Conservation (phyloP, 495 filamentous ascomycete genomes). For the Glarea lozoyensis region DNA sequence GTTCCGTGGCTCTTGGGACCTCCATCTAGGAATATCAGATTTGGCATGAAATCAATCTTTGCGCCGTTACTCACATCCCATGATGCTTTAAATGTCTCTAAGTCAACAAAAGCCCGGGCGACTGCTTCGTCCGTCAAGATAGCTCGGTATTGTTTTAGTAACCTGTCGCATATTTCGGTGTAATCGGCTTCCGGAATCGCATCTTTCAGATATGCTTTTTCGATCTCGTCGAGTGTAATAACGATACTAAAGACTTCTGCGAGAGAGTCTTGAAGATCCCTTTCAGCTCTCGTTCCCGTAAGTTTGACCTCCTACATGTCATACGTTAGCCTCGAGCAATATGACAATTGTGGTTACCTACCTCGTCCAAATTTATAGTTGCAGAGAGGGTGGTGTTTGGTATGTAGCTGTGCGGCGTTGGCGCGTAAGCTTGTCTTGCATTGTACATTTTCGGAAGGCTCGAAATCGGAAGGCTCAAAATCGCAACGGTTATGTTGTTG, state of each 20-base stretch:
- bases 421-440: slow-evolving; percentile 61
- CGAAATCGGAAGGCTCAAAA: too few species aligned
- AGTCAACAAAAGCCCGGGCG: slow-evolving; percentile 66
- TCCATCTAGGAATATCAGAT: slow-evolving; percentile 58
- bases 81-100: slow-evolving; percentile 88
- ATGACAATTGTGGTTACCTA: slow-evolving; percentile 26
- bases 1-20: slow-evolving; percentile 86
- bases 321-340: slow-evolving; percentile 6
- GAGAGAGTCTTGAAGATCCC: slow-evolving; percentile 90
- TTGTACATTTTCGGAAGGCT: too few species aligned
- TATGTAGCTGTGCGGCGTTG: slow-evolving; percentile 83
- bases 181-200: slow-evolving; percentile 86
- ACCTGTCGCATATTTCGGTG: slow-evolving; percentile 85
- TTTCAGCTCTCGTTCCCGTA: slow-evolving; percentile 70
- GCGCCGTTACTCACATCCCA: slow-evolving; percentile 63
- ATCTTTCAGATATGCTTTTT: slow-evolving; percentile 96
- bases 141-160: slow-evolving; percentile 95
- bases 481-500: too few species aligned
- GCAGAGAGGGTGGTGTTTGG: slow-evolving; percentile 69
- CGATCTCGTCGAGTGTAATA: slow-evolving; percentile 86
- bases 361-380: slow-evolving; percentile 89
- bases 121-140: slow-evolving; percentile 84
- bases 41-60: background rate
- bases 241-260: slow-evolving; percentile 98
- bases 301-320: slow-evolving; percentile 78